phyloP scores from a whole-genome alignment of 768 basidiomycete genomes.

The Thelephora ganbajun region DNA sequence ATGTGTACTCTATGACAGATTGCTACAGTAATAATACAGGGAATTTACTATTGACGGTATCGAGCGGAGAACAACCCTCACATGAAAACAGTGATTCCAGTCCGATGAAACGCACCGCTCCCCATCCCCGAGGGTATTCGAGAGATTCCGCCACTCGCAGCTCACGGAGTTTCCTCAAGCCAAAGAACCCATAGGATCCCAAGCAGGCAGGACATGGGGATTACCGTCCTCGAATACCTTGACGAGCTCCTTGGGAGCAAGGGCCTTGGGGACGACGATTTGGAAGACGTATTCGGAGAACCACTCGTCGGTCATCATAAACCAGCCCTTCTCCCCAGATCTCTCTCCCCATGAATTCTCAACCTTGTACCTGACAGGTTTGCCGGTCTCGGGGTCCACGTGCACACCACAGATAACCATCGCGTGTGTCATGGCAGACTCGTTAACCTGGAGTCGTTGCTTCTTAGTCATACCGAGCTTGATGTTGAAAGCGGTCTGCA shows the following conservation, averaged over 20 bases:
- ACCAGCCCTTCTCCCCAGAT: conserved; percentile 73
- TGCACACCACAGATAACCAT: conserved; percentile 94
- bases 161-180: no score
- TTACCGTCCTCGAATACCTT: conserved; percentile 64
- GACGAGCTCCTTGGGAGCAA: conserved; percentile 72
- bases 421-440: conserved; percentile 90
- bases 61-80: no score
- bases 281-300: conserved; percentile 92
- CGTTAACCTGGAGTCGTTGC: conserved; percentile 66
- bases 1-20: no score
- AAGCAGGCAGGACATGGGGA: conserved; percentile 59
- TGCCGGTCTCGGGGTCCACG: conserved; percentile 52
- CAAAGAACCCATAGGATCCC: conserved; percentile 68
- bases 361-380: conserved; percentile 84
- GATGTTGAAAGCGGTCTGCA: conserved; percentile 72
- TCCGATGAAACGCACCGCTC: no score
- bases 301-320: conserved; percentile 88
- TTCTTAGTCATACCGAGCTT: conserved; percentile 72
- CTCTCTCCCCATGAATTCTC: conserved; percentile 90
- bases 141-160: no score
- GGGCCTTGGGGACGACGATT: conserved; percentile 70
- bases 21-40: no score
- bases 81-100: no score
- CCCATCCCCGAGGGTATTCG: no score
- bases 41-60: no score